A percentile compares a stretch with the other conserved stretches of the same genome.
phyloP scores from a whole-genome alignment of 2,329 filamentous ascomycete species.

The Rasamsonia emersonii region DNA sequence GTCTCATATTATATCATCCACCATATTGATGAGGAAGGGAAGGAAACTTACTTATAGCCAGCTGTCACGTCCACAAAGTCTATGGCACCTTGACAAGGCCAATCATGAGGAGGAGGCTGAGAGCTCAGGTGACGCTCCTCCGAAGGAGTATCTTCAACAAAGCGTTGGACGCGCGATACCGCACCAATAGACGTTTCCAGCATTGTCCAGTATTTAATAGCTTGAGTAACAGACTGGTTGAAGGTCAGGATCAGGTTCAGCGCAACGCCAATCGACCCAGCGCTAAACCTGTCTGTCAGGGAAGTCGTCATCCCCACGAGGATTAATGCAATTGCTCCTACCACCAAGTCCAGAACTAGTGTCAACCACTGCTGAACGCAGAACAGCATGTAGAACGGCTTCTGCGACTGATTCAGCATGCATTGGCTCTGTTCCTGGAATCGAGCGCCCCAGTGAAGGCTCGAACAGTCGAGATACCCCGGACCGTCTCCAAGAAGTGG shows the following conservation, averaged over 20 bases:
- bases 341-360: slow-evolving; percentile 43
- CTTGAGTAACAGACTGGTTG: slow-evolving; percentile 41
- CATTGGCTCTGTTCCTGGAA: slow-evolving; percentile 38
- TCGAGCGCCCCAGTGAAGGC: slow-evolving; percentile 45
- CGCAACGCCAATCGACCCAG: slow-evolving; percentile 45
- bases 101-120: slow-evolving; percentile 26
- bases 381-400: slow-evolving; percentile 49
- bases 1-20: not conserved
- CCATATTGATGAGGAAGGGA: not conserved
- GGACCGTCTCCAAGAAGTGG: slow-evolving; percentile 49
- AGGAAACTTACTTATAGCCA: slow-evolving; percentile 29
- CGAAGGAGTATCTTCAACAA: slow-evolving; percentile 35
- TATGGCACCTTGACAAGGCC: slow-evolving; percentile 36
- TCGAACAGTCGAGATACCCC: slow-evolving; percentile 47
- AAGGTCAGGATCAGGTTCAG: slow-evolving; percentile 48
- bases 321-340: slow-evolving; percentile 40
- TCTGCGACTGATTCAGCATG: slow-evolving; percentile 46
- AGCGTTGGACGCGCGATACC: slow-evolving; percentile 47
- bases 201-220: slow-evolving; percentile 47
- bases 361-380: slow-evolving; percentile 51
- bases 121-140: slow-evolving; percentile 38
- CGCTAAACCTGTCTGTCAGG: slow-evolving; percentile 32
- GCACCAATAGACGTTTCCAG: slow-evolving; percentile 52
- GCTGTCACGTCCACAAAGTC: slow-evolving; percentile 37
- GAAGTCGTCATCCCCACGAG: slow-evolving; percentile 43